Conservation (phyloP, 768 basidiomycete species). For the Coprinopsis marcescibilis region DNA sequence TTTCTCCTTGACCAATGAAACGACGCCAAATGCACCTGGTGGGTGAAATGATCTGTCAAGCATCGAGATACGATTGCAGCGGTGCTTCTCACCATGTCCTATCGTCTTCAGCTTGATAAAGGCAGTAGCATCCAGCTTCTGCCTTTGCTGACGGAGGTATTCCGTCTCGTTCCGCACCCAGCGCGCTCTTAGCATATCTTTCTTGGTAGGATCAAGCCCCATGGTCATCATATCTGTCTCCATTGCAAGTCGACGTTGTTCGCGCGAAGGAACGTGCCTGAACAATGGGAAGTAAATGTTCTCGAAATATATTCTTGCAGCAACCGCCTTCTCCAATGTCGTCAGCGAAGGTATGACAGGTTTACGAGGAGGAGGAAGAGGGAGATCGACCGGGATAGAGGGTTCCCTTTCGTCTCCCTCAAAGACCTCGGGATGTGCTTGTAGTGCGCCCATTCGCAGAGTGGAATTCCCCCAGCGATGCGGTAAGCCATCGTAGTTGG, state of each 20-base stretch:
- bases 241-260: constrained; percentile 79
- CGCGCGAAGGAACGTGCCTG: constrained; percentile 79
- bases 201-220: constrained; percentile 64
- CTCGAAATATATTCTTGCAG: constrained; percentile 91
- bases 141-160: constrained; percentile 78
- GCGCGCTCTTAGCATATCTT: constrained; percentile 61
- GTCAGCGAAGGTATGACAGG: constrained; percentile 80
- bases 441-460: constrained; percentile 49
- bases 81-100: constrained; percentile 66
- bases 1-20: constrained; percentile 84
- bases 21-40: constrained; percentile 93
- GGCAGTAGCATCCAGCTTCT: constrained; percentile 76
- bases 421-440: constrained; percentile 60
- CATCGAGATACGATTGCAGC: constrained; percentile 13
- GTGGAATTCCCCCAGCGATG: constrained; percentile 57
- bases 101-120: constrained; percentile 91
- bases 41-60: constrained; percentile 19
- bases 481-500: constrained; percentile 44
- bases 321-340: constrained; percentile 90
- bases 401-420: constrained; percentile 45
- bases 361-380: constrained; percentile 39
- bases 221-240: constrained; percentile 81
- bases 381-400: constrained; percentile 15
- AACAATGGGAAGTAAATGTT: constrained; percentile 83
- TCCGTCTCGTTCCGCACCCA: constrained; percentile 89